These are phyloP conservation scores for Pilatotrama ljubarskyi DNA, from an alignment of 768 basidiomycete species.

Conservation along the genomic window DNA sequence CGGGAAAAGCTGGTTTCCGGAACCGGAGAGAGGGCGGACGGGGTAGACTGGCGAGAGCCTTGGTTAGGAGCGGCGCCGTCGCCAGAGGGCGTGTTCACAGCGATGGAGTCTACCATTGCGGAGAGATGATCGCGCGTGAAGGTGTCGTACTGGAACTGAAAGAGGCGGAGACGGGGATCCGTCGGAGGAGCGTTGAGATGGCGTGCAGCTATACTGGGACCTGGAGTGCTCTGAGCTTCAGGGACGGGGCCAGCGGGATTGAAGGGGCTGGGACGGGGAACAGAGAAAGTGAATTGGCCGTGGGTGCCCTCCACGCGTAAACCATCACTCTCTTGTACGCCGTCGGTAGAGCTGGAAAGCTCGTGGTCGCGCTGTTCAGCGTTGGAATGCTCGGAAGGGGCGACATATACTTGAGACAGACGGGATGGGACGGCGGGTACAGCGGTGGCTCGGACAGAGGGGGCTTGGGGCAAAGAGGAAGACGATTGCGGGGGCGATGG, in stretches of 20 bases:
- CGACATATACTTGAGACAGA: constrained; percentile 38
- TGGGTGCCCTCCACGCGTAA: constrained; percentile 31
- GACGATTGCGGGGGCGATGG: constrained; percentile 66
- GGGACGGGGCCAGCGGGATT: constrained; percentile 36
- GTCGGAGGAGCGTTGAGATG: constrained; percentile 43
- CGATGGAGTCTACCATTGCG: constrained; percentile 92
- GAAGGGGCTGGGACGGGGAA: constrained; percentile 47
- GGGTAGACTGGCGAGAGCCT: constrained; percentile 45
- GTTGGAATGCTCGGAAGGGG: constrained; percentile 15
- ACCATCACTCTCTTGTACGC: neutral
- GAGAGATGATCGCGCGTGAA: constrained; percentile 94
- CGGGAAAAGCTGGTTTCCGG: constrained; percentile 48
- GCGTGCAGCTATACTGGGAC: constrained; percentile 35
- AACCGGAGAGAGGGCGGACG: constrained; percentile 33
- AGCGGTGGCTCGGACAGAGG: constrained; percentile 12
- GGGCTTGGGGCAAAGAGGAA: neutral
- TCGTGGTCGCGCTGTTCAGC: neutral
- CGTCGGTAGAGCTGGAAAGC: neutral
- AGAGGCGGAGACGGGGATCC: constrained; percentile 80
- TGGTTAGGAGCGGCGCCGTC: constrained; percentile 43
- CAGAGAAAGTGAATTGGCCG: constrained; percentile 74
- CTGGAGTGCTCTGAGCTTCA: constrained; percentile 66
- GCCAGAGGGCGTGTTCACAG: constrained; percentile 70
- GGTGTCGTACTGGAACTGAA: constrained; percentile 95
- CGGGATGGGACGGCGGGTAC: constrained; percentile 35